phyloP scores from a whole-genome alignment of 148 eudicot genomes.

The Rhododendron vialii region DNA sequence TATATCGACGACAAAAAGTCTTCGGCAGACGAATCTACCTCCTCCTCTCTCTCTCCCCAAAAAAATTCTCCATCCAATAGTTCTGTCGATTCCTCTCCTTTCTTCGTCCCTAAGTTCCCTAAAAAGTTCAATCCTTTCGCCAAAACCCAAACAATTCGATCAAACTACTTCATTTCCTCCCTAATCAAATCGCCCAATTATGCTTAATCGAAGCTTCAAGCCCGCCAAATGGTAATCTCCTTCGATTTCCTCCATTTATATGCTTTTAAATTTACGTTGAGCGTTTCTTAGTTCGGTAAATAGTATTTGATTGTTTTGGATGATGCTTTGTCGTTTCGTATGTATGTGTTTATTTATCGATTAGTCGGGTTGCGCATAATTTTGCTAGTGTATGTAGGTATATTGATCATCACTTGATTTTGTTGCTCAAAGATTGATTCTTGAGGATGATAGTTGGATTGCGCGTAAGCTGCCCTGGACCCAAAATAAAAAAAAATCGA shows the following conservation, averaged over 20 bases:
- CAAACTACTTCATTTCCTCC: background rate
- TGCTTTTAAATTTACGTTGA: no score
- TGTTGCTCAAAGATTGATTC: background rate
- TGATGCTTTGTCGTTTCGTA: background rate
- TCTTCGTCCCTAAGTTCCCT: background rate
- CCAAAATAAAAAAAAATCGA: background rate
- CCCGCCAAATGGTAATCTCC: slow-evolving; percentile 77
- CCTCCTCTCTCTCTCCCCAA: background rate
- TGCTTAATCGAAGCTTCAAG: slow-evolving; percentile 82
- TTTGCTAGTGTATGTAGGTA: background rate
- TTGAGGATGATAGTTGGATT: background rate
- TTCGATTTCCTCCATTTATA: background rate
- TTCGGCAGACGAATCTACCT: background rate
- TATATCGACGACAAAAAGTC: background rate
- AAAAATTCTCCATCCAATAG: background rate
- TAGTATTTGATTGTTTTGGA: background rate
- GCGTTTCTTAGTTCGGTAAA: background rate
- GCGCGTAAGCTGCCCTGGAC: background rate
- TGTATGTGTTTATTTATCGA: background rate
- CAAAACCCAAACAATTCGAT: background rate
- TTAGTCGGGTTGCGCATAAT: no score
- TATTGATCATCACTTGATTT: background rate
- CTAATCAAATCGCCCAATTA: slow-evolving; percentile 8
- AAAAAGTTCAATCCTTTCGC: background rate
- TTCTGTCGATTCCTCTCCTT: background rate